phyloP scores from a whole-genome alignment of 805 yeast species.

The Cyberlindnera maritima region DNA sequence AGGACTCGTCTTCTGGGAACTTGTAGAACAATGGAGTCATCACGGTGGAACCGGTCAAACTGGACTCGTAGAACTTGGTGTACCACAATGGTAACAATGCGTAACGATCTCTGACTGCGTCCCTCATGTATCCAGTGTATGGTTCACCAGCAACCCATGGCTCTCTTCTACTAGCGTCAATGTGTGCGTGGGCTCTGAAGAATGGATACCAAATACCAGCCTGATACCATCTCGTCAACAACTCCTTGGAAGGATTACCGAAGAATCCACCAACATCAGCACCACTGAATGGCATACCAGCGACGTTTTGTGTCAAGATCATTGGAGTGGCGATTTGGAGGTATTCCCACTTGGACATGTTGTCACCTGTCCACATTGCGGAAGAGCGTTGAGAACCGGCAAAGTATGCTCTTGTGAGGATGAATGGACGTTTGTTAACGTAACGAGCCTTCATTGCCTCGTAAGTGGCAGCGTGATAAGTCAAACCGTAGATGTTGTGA shows the following conservation, averaged over 20 bases:
- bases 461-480: slow-evolving; percentile 78
- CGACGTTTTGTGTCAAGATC: slow-evolving; percentile 76
- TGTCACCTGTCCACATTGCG: slow-evolving; percentile 98
- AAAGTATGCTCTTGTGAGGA: slow-evolving; percentile 81
- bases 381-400: slow-evolving; percentile 90
- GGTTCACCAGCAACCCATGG: slow-evolving; percentile 88
- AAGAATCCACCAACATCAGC: slow-evolving; percentile 98
- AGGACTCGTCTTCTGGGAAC: slow-evolving; percentile 41
- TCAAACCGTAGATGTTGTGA: slow-evolving; percentile 81
- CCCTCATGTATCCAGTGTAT: slow-evolving; percentile 59
- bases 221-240: slow-evolving; percentile 92
- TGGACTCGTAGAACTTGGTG: slow-evolving; percentile 69
- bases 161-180: slow-evolving; percentile 88
- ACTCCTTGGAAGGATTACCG: slow-evolving; percentile 80
- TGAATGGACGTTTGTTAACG: slow-evolving; percentile 68
- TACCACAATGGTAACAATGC: slow-evolving; percentile 74
- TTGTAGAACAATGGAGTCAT: slow-evolving; percentile 66
- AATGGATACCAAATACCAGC: slow-evolving; percentile 96
- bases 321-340: slow-evolving; percentile 79
- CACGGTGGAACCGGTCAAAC: slow-evolving; percentile 63
- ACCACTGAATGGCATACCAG: slow-evolving; percentile 90
- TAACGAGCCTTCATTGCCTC: slow-evolving; percentile 57
- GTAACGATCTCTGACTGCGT: slow-evolving; percentile 74
- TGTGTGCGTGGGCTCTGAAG: slow-evolving; percentile 95
- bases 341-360: slow-evolving; percentile 90